Conservation (phyloP, 129 eudicot species). For the Pseudognaphalium luteoalbum region DNA sequence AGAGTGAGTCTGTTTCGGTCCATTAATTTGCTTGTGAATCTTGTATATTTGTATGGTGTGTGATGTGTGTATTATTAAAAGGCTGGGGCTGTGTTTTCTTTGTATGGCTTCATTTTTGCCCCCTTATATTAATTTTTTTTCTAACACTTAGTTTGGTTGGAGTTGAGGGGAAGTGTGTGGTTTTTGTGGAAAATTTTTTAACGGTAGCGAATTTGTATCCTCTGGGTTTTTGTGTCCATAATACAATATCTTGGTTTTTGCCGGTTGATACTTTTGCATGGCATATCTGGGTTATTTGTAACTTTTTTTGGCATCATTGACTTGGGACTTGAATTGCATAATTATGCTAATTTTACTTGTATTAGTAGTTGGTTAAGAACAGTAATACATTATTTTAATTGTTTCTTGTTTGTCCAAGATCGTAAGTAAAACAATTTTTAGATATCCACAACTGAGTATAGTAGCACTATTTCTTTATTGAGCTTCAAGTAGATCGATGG, state of each 20-base stretch:
- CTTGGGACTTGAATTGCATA: too few relatives aligned
- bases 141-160: constrained; percentile 29
- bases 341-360: not conserved
- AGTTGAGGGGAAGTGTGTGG: constrained; percentile 28
- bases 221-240: constrained; percentile 20
- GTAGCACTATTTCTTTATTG: too few relatives aligned
- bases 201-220: constrained; percentile 23
- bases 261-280: not conserved
- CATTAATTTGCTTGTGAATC: constrained; percentile 30
- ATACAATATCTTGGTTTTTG: constrained; percentile 13
- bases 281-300: not conserved
- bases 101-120: constrained; percentile 36
- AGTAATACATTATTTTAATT: too few relatives aligned
- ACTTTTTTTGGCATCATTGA: too few relatives aligned
- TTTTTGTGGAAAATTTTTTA: constrained; percentile 22
- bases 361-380: too few relatives aligned
- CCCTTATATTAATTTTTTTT: not conserved
- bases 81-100: constrained; percentile 27
- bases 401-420: too few relatives aligned
- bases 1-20: constrained; percentile 19
- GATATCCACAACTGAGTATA: too few relatives aligned
- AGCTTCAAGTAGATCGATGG: too few relatives aligned
- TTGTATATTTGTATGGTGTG: constrained; percentile 39
- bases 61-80: constrained; percentile 17
- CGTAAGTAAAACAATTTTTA: too few relatives aligned